Evolutionary conservation across 23 red algal species (phyloP).

Genomic region (Pyropia yezoensis): DNA sequence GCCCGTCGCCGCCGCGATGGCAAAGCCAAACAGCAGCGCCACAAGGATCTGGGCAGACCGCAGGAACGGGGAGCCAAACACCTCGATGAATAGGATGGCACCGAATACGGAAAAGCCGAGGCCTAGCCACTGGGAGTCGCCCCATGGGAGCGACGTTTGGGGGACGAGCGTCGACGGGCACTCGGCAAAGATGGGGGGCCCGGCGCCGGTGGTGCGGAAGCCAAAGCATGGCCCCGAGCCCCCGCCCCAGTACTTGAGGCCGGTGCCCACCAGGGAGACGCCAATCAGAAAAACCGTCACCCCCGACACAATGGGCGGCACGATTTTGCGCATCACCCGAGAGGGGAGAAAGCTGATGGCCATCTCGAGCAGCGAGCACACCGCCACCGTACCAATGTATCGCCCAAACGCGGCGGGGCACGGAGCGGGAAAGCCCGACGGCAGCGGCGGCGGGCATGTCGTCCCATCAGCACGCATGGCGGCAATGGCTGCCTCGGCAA

Average conservation of each 20-base stretch:
- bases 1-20: conserved; percentile 31
- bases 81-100: conserved; percentile 43
- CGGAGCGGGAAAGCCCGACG: neutral
- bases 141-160: conserved; percentile 14
- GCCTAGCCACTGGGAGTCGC: conserved; percentile 41
- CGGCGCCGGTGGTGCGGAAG: neutral
- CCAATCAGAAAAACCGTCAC: conserved; percentile 59
- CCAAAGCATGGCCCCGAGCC: conserved; percentile 28
- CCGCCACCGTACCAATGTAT: conserved; percentile 57
- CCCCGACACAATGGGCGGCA: conserved; percentile 74
- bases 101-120: conserved; percentile 44
- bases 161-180: conserved; percentile 19
- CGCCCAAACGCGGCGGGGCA: conserved; percentile 72
- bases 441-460: neutral
- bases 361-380: conserved; percentile 47
- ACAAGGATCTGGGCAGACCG: conserved; percentile 39
- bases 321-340: conserved; percentile 3
- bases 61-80: conserved; percentile 80
- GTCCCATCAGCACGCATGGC: conserved; percentile 18
- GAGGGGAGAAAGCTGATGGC: conserved; percentile 43
- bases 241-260: conserved; percentile 47
- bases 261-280: conserved; percentile 13
- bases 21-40: conserved; percentile 26
- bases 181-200: neutral
- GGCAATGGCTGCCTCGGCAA: conserved; percentile 39